A percentile compares a stretch with the other conserved stretches of the same genome.
Conservation (phyloP, 345 rosid genomes). For the Mallotus nudiflorus region DNA sequence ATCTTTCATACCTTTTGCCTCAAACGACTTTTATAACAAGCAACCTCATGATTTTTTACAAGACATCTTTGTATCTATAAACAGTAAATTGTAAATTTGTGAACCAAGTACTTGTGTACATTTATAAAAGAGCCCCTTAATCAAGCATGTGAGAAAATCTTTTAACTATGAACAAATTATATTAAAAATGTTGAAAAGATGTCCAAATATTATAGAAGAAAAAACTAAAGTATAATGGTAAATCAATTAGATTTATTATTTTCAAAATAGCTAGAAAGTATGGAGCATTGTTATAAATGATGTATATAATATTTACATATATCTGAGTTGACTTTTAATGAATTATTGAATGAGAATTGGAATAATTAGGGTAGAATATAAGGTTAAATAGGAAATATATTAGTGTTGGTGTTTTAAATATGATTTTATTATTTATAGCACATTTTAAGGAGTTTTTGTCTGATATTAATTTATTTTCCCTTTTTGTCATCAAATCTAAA, state of each 20-base stretch:
- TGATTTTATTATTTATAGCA: too few species aligned
- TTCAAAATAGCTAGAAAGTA: not conserved
- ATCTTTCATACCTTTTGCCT: conserved; percentile 78
- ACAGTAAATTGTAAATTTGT: conserved; percentile 15
- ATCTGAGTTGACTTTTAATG: too few species aligned
- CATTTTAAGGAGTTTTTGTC: too few species aligned
- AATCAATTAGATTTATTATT: conserved; percentile 1
- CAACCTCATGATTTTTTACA: conserved; percentile 97
- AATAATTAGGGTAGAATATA: too few species aligned
- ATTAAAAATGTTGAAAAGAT: not conserved
- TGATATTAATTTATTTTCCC: too few species aligned
- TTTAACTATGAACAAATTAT: not conserved
- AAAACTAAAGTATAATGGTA: not conserved
- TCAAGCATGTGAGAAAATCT: too few species aligned
- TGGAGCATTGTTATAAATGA: not conserved
- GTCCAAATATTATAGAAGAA: too few species aligned
- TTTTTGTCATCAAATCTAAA: too few species aligned
- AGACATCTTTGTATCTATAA: conserved; percentile 82
- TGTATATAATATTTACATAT: too few species aligned
- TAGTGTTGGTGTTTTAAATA: too few species aligned
- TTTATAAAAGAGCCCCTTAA: not conserved
- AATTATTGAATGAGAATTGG: too few species aligned
- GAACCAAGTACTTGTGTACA: not conserved
- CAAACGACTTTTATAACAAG: conserved; percentile 93
- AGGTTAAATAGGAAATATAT: too few species aligned